These are phyloP conservation scores for Saccharomycopsis crataegensis DNA, from an alignment of 1,139 yeast genomes.

Conservation along the genomic window DNA sequence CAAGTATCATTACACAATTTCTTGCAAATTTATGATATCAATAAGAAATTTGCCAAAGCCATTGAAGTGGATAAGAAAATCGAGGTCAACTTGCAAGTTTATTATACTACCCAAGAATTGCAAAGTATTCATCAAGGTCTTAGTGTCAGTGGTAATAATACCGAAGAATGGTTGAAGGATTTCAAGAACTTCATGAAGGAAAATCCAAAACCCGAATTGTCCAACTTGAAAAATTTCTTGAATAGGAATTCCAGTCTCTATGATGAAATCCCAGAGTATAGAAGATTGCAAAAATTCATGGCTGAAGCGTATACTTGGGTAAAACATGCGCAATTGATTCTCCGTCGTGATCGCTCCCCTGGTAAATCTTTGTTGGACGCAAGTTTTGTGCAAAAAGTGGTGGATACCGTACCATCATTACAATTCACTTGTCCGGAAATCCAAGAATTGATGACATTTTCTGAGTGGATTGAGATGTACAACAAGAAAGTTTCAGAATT, in stretches of 20 bases:
- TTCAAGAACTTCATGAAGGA: slow-evolving; percentile 37
- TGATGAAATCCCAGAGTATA: slow-evolving; percentile 27
- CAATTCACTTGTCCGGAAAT: slow-evolving; percentile 52
- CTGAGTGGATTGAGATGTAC: slow-evolving; percentile 46
- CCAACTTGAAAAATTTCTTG: slow-evolving; percentile 37
- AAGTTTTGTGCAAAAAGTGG: slow-evolving; percentile 30
- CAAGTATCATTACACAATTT: slow-evolving; percentile 41
- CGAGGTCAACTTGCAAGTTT: slow-evolving; percentile 38
- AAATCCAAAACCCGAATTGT: slow-evolving; percentile 41
- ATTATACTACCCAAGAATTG: slow-evolving; percentile 47
- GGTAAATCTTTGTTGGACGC: slow-evolving; percentile 24
- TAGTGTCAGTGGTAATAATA: slow-evolving; percentile 32
- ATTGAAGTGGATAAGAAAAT: slow-evolving; percentile 22
- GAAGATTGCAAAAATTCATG: slow-evolving; percentile 36
- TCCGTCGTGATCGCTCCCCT: slow-evolving; percentile 33
- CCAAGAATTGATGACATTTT: slow-evolving; percentile 50
- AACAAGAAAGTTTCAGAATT: slow-evolving; percentile 41
- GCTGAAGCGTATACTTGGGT: slow-evolving; percentile 43
- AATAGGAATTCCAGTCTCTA: slow-evolving; percentile 37
- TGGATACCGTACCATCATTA: slow-evolving; percentile 42
- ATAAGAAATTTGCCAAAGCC: slow-evolving; percentile 11
- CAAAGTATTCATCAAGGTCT: slow-evolving; percentile 29
- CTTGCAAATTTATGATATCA: slow-evolving; percentile 25
- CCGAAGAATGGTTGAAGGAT: slow-evolving; percentile 45
- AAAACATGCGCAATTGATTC: slow-evolving; percentile 47